A percentile compares a stretch with the other conserved stretches of the same genome.
These are phyloP conservation scores for Pisolithus marmoratus DNA, from an alignment of 768 basidiomycete species.

Conservation along the genomic window DNA sequence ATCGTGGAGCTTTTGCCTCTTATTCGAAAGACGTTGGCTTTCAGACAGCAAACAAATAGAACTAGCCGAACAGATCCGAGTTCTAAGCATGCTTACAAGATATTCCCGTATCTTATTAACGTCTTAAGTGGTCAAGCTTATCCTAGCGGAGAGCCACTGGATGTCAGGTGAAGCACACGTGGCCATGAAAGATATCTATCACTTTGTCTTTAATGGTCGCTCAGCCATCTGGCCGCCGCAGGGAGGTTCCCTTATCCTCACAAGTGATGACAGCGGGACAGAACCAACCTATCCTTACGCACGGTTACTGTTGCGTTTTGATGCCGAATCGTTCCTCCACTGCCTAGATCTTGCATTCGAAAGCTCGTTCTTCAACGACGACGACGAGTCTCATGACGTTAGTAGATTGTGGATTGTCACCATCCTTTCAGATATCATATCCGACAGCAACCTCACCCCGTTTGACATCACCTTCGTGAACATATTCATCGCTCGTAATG, in stretches of 20 bases:
- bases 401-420: conserved; percentile 80
- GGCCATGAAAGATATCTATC: conserved; percentile 73
- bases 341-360: conserved; percentile 94
- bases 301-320: conserved; percentile 76
- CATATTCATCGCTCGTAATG: conserved; percentile 94
- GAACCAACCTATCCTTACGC: conserved; percentile 91
- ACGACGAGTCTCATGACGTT: conserved; percentile 58
- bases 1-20: conserved; percentile 79
- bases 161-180: conserved; percentile 54
- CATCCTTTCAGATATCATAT: conserved; percentile 75
- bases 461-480: conserved; percentile 78
- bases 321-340: conserved; percentile 92
- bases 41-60: background rate
- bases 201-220: conserved; percentile 79
- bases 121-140: conserved; percentile 79
- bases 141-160: conserved; percentile 74
- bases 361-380: conserved; percentile 83
- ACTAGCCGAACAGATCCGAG: conserved; percentile 15
- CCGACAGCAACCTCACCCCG: conserved; percentile 44
- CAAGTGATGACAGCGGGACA: conserved; percentile 63
- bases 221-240: conserved; percentile 78
- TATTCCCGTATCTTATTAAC: conserved; percentile 83
- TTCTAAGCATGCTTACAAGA: conserved; percentile 79
- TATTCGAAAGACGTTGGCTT: conserved; percentile 43
- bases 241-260: conserved; percentile 68